A percentile compares a stretch with the other conserved stretches of the same genome.
phyloP scores from a whole-genome alignment of 2,329 filamentous ascomycete species.

The Dactylellina parvicollis region DNA sequence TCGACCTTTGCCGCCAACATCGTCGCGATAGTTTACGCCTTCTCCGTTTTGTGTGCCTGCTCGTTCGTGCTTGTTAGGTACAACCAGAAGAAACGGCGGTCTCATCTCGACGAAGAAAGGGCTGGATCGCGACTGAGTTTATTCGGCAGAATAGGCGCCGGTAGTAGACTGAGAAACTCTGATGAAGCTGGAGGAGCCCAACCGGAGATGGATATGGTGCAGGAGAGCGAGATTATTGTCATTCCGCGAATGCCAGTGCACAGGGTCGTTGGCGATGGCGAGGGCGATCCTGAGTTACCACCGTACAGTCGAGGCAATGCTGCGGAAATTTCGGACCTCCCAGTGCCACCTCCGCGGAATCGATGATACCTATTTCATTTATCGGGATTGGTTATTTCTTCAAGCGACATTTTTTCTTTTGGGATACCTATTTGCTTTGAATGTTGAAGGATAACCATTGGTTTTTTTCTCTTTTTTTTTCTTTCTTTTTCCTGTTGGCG shows the following conservation, averaged over 20 bases:
- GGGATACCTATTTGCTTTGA: slow-evolving; percentile 38
- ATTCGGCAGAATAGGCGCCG: slow-evolving; percentile 12
- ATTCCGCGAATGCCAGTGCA: slow-evolving; percentile 52
- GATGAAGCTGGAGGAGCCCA: slow-evolving; percentile 7
- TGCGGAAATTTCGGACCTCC: slow-evolving; percentile 34
- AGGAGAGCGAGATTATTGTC: slow-evolving; percentile 50
- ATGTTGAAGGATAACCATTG: slow-evolving; percentile 11
- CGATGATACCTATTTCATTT: slow-evolving; percentile 8
- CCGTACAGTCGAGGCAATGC: slow-evolving; percentile 37
- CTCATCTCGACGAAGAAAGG: slow-evolving; percentile 18
- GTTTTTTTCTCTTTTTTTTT: slow-evolving; percentile 14
- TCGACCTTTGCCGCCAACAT: slow-evolving; percentile 50
- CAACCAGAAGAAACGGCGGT: slow-evolving; percentile 41
- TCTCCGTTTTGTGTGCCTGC: slow-evolving; percentile 40
- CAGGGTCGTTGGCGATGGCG: slow-evolving; percentile 37
- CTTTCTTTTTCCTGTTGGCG: background rate
- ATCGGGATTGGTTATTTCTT: slow-evolving; percentile 15
- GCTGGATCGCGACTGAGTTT: slow-evolving; percentile 24
- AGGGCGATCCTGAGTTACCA: slow-evolving; percentile 46
- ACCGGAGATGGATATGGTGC: slow-evolving; percentile 48
- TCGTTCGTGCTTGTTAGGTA: slow-evolving; percentile 40
- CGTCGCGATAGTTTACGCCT: slow-evolving; percentile 46
- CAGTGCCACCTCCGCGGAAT: slow-evolving; percentile 32
- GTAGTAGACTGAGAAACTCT: slow-evolving; percentile 1
- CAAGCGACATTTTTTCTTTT: background rate